These are phyloP conservation scores for Scedosporium minutisporum DNA, from an alignment of 2,329 filamentous ascomycete species.

Conservation along the genomic window DNA sequence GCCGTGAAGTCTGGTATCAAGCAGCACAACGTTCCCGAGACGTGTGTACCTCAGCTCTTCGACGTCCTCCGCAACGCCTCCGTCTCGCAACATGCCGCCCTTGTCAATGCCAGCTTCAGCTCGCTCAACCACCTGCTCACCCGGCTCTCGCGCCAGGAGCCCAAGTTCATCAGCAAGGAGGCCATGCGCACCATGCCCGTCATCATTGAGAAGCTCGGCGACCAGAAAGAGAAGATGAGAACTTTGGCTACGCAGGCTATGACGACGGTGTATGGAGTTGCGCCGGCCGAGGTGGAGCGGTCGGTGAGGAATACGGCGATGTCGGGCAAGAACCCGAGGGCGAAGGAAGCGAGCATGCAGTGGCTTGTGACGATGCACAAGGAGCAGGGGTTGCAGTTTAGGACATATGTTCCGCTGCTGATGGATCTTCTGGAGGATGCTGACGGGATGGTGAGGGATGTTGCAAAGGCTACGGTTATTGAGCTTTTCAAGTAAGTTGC, in stretches of 20 bases:
- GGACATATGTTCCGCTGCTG: slow-evolving; percentile 68
- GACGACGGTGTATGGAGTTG: slow-evolving; percentile 63
- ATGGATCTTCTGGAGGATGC: slow-evolving; percentile 86
- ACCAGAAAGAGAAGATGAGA: slow-evolving; percentile 78
- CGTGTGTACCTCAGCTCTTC: slow-evolving; percentile 62
- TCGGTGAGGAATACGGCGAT: slow-evolving; percentile 71
- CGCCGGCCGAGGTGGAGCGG: slow-evolving; percentile 66
- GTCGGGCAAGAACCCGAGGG: slow-evolving; percentile 68
- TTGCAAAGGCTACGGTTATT: slow-evolving; percentile 73
- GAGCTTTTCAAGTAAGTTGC: slow-evolving; percentile 66
- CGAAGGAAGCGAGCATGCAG: slow-evolving; percentile 75
- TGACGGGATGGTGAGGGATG: slow-evolving; percentile 77
- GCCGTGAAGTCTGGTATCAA: slow-evolving; percentile 82
- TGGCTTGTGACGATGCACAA: slow-evolving; percentile 58
- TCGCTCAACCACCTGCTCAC: slow-evolving; percentile 82
- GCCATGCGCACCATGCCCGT: slow-evolving; percentile 62
- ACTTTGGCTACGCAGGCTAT: slow-evolving; percentile 65
- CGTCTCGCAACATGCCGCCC: slow-evolving; percentile 62
- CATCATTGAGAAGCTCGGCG: slow-evolving; percentile 76
- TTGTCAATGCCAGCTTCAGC: slow-evolving; percentile 77
- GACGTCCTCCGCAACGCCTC: slow-evolving; percentile 72
- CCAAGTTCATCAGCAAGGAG: slow-evolving; percentile 61
- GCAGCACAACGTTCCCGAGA: slow-evolving; percentile 79
- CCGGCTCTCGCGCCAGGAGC: slow-evolving; percentile 75
- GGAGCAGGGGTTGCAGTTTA: slow-evolving; percentile 70